These are phyloP conservation scores for Phyllachora maydis DNA, from an alignment of 2,329 filamentous ascomycete species.

Conservation along the genomic window DNA sequence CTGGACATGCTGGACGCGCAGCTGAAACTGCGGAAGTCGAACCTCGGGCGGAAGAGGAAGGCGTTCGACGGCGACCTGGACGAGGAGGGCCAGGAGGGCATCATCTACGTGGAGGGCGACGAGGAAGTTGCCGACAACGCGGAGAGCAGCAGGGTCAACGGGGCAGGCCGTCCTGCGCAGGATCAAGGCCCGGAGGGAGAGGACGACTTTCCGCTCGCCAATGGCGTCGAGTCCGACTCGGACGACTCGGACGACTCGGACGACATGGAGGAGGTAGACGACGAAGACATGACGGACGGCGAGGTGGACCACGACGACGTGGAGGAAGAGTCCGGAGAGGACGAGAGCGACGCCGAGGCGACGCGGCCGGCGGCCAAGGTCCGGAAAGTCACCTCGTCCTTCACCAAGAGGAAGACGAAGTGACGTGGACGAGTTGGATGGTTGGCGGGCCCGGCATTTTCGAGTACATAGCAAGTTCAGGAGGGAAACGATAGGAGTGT, in stretches of 20 bases:
- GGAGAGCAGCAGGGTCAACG: slow-evolving; percentile 2
- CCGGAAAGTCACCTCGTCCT: slow-evolving; percentile 11
- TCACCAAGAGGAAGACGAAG: slow-evolving; percentile 11
- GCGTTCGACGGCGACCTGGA: slow-evolving; percentile 10
- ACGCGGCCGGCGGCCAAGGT: slow-evolving; percentile 15
- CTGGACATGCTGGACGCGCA: slow-evolving; percentile 87
- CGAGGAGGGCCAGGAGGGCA: slow-evolving; percentile 7
- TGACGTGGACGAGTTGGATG: too few species aligned
- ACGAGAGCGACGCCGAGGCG: slow-evolving; percentile 11
- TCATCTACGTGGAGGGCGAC: slow-evolving; percentile 3
- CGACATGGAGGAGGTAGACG: slow-evolving; percentile 8
- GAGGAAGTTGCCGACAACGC: slow-evolving; percentile 2
- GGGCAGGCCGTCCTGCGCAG: slow-evolving; percentile 1
- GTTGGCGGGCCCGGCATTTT: too few species aligned
- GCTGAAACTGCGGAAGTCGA: slow-evolving; percentile 70
- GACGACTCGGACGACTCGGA: slow-evolving; percentile 5
- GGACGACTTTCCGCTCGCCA: slow-evolving; percentile 2
- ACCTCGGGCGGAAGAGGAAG: slow-evolving; percentile 41
- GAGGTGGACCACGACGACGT: slow-evolving; percentile 14
- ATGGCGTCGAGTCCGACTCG: slow-evolving; percentile 5
- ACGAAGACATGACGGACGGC: slow-evolving; percentile 13
- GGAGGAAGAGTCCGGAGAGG: slow-evolving; percentile 12
- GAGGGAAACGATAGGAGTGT: too few species aligned
- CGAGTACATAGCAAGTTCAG: too few species aligned
- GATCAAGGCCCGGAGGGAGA: slow-evolving; percentile 3